Base-by-base conservation (phyloP, 768 basidiomycete species). In the Pholiota molesta region DNA sequence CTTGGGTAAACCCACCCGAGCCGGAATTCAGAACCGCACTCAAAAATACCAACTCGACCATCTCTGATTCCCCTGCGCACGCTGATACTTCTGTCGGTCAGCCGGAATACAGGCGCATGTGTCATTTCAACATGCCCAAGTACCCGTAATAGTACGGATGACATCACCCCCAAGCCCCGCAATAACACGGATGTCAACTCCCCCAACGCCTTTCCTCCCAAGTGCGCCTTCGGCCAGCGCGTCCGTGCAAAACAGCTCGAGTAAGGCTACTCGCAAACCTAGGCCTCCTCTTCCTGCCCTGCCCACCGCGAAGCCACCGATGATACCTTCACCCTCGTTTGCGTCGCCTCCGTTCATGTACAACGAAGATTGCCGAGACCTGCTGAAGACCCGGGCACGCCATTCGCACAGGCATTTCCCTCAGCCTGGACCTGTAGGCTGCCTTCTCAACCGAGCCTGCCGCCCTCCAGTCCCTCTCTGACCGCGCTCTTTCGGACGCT, bases 221-320 rank as follows among this genome's bases (percentile, higher is more conserved):
- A 7, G 14, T n/a, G n/a, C 23, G 19, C 37, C 51, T 51, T 26
- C 28, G 21, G 35, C 26, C 59, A 5, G 16, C 31, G 23, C 52
- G 21, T 0, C 39, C 16, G 14, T 33, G 4, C 26, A 26, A n/a
- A 13, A 7, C n/a, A 23, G n/a, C 51, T 14, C 14, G 11, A 23
- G 23, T 0, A 13, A 16, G 16, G 39, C 37, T n/a, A 6, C 59
- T 21, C 52, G 40, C 59, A 51, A 37, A 23, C 28, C 29, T 9
- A n/a, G 52, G 19, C 59, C 59, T 23, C 57, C 57, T 26, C 47
- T 58, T 5, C 57, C 57, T 21, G 47, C 57, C 9, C 6, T 51
- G 16, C 57, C 57, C 13, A 35, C 26, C 6, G 29, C 21, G 19
- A 35, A 26, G 44, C 57, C 31, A 3, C 26, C 14, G 23, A 28